Evolutionary conservation across 1,139 yeast species (phyloP).

Genomic region (Williopsis jadinii): DNA sequence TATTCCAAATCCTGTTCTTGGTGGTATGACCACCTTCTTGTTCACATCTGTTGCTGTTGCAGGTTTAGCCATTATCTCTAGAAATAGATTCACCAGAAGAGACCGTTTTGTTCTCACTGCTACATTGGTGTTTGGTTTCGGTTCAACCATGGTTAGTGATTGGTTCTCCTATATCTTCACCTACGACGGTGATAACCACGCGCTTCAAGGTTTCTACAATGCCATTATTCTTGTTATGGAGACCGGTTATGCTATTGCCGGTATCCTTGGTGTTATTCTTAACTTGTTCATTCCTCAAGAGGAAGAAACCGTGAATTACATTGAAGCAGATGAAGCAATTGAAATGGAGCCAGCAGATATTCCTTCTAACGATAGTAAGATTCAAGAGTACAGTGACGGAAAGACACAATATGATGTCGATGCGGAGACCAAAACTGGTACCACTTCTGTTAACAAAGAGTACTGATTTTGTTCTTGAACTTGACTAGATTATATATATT

Average conservation of each 20-base stretch:
- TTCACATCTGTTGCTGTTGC: slow-evolving; percentile 87
- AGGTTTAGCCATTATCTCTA: slow-evolving; percentile 73
- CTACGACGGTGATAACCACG: slow-evolving; percentile 58
- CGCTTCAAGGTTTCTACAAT: slow-evolving; percentile 64
- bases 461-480: too few relatives aligned
- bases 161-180: slow-evolving; percentile 79
- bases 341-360: too few relatives aligned
- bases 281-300: slow-evolving; percentile 71
- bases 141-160: slow-evolving; percentile 63
- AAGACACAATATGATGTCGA: too few relatives aligned
- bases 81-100: slow-evolving; percentile 75
- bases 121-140: slow-evolving; percentile 69
- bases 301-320: slow-evolving; percentile 21
- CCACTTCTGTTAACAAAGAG: too few relatives aligned
- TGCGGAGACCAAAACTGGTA: too few relatives aligned
- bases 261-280: slow-evolving; percentile 65
- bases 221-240: slow-evolving; percentile 82
- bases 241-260: slow-evolving; percentile 82
- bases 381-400: too few relatives aligned
- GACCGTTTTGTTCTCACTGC: slow-evolving; percentile 81
- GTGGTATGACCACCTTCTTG: slow-evolving; percentile 89
- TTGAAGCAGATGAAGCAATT: slow-evolving; percentile 10
- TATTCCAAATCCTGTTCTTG: slow-evolving; percentile 78
- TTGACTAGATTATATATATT: too few relatives aligned
- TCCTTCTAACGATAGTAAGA: too few relatives aligned